Conservation (phyloP, 208 protist species). For the Herpetomonas tarakana region DNA sequence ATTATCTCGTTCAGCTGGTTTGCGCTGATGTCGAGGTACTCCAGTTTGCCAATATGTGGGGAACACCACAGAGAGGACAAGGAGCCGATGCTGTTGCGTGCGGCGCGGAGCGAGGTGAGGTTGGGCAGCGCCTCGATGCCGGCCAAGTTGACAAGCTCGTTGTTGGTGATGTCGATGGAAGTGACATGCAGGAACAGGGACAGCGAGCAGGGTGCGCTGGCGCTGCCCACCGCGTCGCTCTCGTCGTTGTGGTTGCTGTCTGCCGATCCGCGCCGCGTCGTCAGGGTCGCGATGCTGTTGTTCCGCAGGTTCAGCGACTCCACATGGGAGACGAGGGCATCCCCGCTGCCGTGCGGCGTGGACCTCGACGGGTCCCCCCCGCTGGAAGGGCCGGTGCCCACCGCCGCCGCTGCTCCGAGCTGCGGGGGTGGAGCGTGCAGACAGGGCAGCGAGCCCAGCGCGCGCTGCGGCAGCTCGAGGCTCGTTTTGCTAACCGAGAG, state of each 20-base stretch:
- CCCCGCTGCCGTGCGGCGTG: slow-evolving; percentile 36
- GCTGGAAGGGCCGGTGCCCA: too few species aligned
- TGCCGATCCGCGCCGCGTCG: not conserved
- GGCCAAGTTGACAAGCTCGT: slow-evolving; percentile 36
- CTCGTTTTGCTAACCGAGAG: not conserved
- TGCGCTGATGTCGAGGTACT: slow-evolving; percentile 62
- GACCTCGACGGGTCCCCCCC: not conserved
- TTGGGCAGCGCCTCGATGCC: slow-evolving; percentile 45
- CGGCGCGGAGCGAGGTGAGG: slow-evolving; percentile 47
- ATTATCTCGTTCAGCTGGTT: slow-evolving; percentile 42
- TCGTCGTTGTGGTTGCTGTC: not conserved
- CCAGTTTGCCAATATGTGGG: slow-evolving; percentile 25
- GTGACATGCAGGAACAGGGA: slow-evolving; percentile 32
- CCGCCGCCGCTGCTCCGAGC: too few species aligned
- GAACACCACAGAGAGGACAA: slow-evolving; percentile 48
- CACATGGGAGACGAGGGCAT: slow-evolving; percentile 9
- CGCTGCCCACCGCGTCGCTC: not conserved
- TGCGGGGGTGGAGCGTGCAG: slow-evolving; percentile 22
- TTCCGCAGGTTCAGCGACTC: slow-evolving; percentile 36
- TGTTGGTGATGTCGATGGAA: slow-evolving; percentile 58
- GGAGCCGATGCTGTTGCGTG: slow-evolving; percentile 47
- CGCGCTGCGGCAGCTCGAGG: not conserved
- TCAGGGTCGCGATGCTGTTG: slow-evolving; percentile 33
- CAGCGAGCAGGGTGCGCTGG: slow-evolving; percentile 10
- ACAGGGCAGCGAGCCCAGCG: slow-evolving; percentile 30